These are phyloP conservation scores for Leccinum uliginosum DNA, from an alignment of 768 basidiomycete species.

Conservation along the genomic window DNA sequence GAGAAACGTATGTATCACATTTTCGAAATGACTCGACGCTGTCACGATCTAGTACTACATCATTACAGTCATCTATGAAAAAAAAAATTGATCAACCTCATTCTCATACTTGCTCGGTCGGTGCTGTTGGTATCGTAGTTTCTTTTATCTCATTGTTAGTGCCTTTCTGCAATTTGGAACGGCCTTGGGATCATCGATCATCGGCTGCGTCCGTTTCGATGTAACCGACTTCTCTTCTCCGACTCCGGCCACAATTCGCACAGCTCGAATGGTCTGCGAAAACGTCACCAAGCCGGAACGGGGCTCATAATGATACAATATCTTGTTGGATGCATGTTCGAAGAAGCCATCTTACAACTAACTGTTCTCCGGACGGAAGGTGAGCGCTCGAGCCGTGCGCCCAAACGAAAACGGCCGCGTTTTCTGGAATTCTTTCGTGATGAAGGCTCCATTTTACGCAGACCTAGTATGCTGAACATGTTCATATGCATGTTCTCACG, in stretches of 20 bases:
- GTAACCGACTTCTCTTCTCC: neutral
- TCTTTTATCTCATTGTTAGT: too few species aligned
- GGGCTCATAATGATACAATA: neutral
- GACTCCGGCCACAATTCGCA: neutral
- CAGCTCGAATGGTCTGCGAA: neutral
- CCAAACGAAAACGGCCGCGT: neutral
- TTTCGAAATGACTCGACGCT: neutral
- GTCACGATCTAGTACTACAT: neutral
- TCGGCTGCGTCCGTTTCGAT: too few species aligned
- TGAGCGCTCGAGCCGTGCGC: neutral
- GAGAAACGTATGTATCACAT: neutral
- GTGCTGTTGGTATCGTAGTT: too few species aligned
- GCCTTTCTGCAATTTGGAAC: too few species aligned
- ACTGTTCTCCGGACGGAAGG: neutral
- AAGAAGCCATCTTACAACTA: neutral
- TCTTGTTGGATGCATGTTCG: neutral
- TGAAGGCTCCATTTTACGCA: neutral
- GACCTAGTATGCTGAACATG: neutral
- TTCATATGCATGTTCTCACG: neutral
- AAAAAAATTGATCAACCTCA: too few species aligned
- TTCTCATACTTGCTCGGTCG: too few species aligned
- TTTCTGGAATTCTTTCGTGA: neutral
- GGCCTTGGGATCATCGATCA: too few species aligned
- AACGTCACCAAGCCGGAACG: neutral
- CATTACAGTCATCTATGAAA: too few species aligned